Evolutionary conservation across 306 rosid genomes (phyloP).

Genomic region (Malus sieversii): DNA sequence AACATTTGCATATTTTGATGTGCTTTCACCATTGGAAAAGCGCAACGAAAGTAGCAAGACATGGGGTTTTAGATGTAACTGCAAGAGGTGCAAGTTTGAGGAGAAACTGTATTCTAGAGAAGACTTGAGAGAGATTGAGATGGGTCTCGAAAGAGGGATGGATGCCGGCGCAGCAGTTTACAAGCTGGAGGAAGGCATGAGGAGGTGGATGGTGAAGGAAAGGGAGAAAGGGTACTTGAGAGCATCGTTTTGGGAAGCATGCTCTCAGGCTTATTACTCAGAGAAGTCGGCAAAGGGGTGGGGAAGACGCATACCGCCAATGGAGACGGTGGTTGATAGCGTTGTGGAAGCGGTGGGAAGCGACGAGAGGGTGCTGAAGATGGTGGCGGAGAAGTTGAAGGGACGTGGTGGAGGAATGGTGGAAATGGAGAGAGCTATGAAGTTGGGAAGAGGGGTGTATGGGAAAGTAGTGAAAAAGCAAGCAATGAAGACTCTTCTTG

Average conservation of each 20-base stretch:
- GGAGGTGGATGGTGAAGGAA: conserved; percentile 57
- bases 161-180: conserved; percentile 49
- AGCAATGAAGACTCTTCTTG: conserved; percentile 51
- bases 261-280: conserved; percentile 36
- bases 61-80: conserved; percentile 72
- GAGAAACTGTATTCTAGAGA: conserved; percentile 31
- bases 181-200: conserved; percentile 71
- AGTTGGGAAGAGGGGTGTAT: conserved; percentile 58
- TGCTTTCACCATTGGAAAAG: conserved; percentile 35
- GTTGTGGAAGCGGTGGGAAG: conserved; percentile 59
- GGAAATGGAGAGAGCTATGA: conserved; percentile 50
- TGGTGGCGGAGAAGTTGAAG: conserved; percentile 42
- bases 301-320: conserved; percentile 60
- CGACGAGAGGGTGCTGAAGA: conserved; percentile 62
- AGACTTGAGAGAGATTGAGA: conserved; percentile 61
- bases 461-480: conserved; percentile 67
- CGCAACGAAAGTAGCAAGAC: conserved; percentile 51
- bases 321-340: conserved; percentile 44
- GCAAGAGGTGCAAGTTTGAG: conserved; percentile 77
- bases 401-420: conserved; percentile 31
- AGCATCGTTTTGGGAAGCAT: conserved; percentile 68
- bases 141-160: conserved; percentile 56
- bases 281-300: conserved; percentile 60
- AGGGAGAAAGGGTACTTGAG: conserved; percentile 65
- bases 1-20: conserved; percentile 61